Evolutionary conservation across 2,329 filamentous ascomycete genomes (phyloP).

Genomic region (Elsinoe australis): DNA sequence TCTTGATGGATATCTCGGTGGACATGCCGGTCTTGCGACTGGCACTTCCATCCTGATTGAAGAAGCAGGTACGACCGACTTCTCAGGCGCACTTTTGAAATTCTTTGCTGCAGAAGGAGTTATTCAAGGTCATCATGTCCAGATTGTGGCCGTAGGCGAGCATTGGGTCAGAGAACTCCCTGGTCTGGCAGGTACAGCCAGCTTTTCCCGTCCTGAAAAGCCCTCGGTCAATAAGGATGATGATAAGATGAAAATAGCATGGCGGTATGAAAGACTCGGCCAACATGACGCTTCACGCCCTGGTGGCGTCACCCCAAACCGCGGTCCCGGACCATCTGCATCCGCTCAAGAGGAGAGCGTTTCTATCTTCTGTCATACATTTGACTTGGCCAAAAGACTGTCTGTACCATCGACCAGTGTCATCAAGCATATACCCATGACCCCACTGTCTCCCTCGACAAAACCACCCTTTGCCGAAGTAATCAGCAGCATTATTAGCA

Average conservation of each 20-base stretch:
- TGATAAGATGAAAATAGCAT: slow-evolving; percentile 97
- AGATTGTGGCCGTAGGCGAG: slow-evolving; percentile 73
- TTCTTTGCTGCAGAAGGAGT: slow-evolving; percentile 93
- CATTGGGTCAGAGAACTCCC: slow-evolving; percentile 79
- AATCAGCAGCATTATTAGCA: slow-evolving; percentile 48
- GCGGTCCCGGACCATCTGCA: slow-evolving; percentile 14
- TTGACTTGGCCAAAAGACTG: slow-evolving; percentile 47
- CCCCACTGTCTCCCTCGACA: slow-evolving; percentile 55
- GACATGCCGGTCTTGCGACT: slow-evolving; percentile 75
- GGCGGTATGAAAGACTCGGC: slow-evolving; percentile 84
- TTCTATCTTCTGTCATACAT: slow-evolving; percentile 43
- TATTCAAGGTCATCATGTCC: slow-evolving; percentile 80
- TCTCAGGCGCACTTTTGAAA: slow-evolving; percentile 70
- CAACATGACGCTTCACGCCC: slow-evolving; percentile 49
- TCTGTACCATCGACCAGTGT: slow-evolving; percentile 34
- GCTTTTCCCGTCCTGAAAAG: slow-evolving; percentile 35
- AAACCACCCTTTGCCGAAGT: slow-evolving; percentile 55
- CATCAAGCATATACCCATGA: slow-evolving; percentile 50
- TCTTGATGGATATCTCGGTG: slow-evolving; percentile 74
- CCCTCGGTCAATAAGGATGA: slow-evolving; percentile 30
- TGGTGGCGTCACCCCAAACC: slow-evolving; percentile 48
- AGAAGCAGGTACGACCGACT: slow-evolving; percentile 90
- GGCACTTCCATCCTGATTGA: slow-evolving; percentile 75
- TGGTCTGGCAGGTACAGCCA: slow-evolving; percentile 52
- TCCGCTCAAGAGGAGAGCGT: slow-evolving; percentile 21